Base-by-base conservation (phyloP, 1,284 basidiomycete species). In the Puccinia horiana region DNA sequence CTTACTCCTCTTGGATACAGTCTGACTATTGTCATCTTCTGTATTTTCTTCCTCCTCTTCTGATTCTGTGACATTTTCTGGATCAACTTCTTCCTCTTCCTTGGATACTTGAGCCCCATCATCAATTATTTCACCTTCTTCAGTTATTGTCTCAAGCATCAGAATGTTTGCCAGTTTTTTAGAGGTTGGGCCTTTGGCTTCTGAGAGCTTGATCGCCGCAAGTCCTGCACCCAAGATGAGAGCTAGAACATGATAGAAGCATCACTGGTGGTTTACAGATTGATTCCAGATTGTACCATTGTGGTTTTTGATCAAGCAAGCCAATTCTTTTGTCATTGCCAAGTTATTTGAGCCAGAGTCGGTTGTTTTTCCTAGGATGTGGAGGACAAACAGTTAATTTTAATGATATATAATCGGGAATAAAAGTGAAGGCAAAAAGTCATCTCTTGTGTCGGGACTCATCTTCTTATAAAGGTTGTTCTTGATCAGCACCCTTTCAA, bases 271-370 rank as follows among this genome's bases (percentile, higher is more conserved):
- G 37, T 42, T 70, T 2, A 26, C 44, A 5, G 44, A 29, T 29
- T 70, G 44, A 47, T 70, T 26, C n/a, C n/a, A 44, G 67, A 70
- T 44, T 2, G 40, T 49, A 5, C 67, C 67, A 47, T 49, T n/a
- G 26, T 49, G 18, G 18, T 47, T n/a, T 6, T 37, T 11, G 8
- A 70, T 44, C 18, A 70, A 44, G 12, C 67, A 12, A 9, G 42
- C 6, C 40, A 70, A 6, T 37, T 70, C 67, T 6, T 37, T 3
- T 11, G 67, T 29, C 40, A 47, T 70, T 2, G 42, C 47, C n/a
- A 70, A 67, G 63, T 67, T 67, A 67, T 67, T 67, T 6, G 35
- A 40, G 12, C 63, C 63, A 5, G 63, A 67, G n/a, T 67, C 63
- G 3, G 35, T 67, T 40, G 40, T 67, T 42, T 58, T 58, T 2